phyloP scores from a whole-genome alignment of 208 protist species.

The Herpetomonas tarakana region DNA sequence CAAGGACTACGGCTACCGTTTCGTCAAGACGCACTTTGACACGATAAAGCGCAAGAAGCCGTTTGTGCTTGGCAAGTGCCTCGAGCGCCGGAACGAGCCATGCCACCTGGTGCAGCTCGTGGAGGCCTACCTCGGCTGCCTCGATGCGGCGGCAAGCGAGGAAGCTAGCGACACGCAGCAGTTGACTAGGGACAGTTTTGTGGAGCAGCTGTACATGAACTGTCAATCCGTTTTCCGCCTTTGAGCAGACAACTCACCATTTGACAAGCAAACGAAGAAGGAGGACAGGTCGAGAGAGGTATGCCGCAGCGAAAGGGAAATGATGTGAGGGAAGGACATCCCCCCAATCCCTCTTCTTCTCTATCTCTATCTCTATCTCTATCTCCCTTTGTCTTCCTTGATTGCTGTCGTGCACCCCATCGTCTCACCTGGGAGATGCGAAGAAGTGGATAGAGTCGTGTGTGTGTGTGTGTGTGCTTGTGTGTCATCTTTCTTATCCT shows the following conservation, averaged over 20 bases:
- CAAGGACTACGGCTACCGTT: conserved; percentile 78
- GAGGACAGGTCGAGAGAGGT: too few relatives aligned
- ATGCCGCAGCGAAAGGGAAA: too few relatives aligned
- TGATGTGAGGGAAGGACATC: too few relatives aligned
- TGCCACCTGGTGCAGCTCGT: conserved; percentile 81
- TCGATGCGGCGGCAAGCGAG: conserved; percentile 3
- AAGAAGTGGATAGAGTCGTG: too few relatives aligned
- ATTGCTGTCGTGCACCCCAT: too few relatives aligned
- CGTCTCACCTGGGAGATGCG: too few relatives aligned
- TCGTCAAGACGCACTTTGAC: conserved; percentile 61
- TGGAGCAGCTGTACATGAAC: conserved; percentile 39
- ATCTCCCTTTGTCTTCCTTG: too few relatives aligned
- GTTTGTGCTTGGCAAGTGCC: conserved; percentile 50
- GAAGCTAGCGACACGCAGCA: background rate
- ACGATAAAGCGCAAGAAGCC: conserved; percentile 60
- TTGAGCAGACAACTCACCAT: background rate
- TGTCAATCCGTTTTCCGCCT: conserved; percentile 38
- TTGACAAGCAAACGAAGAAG: too few relatives aligned
- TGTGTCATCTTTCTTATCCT: too few relatives aligned
- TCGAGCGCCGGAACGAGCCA: conserved; percentile 92
- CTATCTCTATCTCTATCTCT: background rate
- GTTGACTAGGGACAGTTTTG: conserved; percentile 32
- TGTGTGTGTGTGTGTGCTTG: too few relatives aligned
- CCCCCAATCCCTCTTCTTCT: too few relatives aligned
- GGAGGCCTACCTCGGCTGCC: conserved; percentile 57